Evolutionary conservation across 129 eudicot genomes (phyloP), one percentile per base, ranked within the genome.

Genomic region (Flaveria bidentis): DNA sequence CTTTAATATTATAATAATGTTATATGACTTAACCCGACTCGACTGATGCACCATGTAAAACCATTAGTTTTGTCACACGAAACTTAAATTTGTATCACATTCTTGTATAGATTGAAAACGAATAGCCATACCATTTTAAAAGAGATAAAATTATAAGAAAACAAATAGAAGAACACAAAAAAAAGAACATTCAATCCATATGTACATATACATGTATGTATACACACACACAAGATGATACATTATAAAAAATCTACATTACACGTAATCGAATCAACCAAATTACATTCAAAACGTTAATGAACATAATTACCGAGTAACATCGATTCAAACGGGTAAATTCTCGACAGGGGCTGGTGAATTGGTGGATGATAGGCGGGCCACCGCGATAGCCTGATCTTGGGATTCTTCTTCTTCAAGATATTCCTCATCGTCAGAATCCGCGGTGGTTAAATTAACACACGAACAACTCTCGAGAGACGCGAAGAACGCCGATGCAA

Each of bases 381-480:
- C 82, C 77, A 93, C 74, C 85, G 86, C 80, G 41, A 90, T 82
- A 9, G 90, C 90, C 12, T 95, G 97, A 75, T 86, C 90, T 69
- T 90, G 84, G 28, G 87, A 83, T 69, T 90, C 96, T 41, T 82
- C 96, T 41, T 82, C 91, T n/a, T 80, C 85, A 6, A 80, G 55
- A 3, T 74, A 74, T 7, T 75, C 84, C 41, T 93, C 98, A 39
- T 93, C 98, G 64, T 90, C 93, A 67, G 88, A 53, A 52, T 88
- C 96, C 68, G 80, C 84, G 63, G 98, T 92, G 78, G 83, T 75
- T 76, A 93, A 91, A 73, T 90, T 88, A 60, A 93, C 91, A 81
- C 98, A 93, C 10, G 96, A 86, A 71, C 92, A 93, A 8, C 96
- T 96, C 69, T 90, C 98, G 4, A 93, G 86, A 4, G 98, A 93